Conservation (phyloP, 1,284 basidiomycete species). For the Afroboletus lepidellus region DNA sequence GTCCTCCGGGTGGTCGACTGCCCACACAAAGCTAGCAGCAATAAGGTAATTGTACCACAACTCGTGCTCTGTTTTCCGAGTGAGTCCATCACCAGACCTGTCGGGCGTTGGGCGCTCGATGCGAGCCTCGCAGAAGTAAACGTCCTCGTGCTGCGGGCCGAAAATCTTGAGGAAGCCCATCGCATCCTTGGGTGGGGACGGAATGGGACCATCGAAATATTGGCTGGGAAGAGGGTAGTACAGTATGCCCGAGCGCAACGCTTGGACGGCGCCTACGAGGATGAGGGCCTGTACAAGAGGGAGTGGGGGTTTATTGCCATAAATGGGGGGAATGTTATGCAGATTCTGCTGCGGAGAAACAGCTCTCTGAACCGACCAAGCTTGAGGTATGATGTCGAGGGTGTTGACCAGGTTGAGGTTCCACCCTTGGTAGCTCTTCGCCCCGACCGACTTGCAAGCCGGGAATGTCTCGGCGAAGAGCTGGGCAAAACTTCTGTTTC, state of each 20-base stretch:
- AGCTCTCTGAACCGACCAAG: constrained; percentile 2
- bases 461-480: constrained; percentile 15
- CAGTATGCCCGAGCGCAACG: background rate
- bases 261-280: background rate
- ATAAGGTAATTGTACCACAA: constrained; percentile 5
- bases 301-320: constrained; percentile 9
- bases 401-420: constrained; percentile 22
- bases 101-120: background rate
- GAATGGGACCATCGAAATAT: background rate
- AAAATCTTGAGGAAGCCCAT: background rate
- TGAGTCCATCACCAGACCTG: background rate
- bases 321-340: constrained; percentile 17
- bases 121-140: constrained; percentile 1
- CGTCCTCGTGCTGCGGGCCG: background rate
- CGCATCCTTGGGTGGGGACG: background rate
- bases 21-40: constrained; percentile 9
- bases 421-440: constrained; percentile 11
- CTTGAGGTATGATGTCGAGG: constrained; percentile 13
- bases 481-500: constrained; percentile 10
- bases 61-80: constrained; percentile 5
- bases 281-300: background rate
- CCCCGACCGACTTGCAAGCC: background rate
- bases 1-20: background rate
- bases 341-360: constrained; percentile 10
- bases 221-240: constrained; percentile 13